phyloP scores from a whole-genome alignment of 176 grass and related monocot genomes.

The Juncus inflexus region DNA sequence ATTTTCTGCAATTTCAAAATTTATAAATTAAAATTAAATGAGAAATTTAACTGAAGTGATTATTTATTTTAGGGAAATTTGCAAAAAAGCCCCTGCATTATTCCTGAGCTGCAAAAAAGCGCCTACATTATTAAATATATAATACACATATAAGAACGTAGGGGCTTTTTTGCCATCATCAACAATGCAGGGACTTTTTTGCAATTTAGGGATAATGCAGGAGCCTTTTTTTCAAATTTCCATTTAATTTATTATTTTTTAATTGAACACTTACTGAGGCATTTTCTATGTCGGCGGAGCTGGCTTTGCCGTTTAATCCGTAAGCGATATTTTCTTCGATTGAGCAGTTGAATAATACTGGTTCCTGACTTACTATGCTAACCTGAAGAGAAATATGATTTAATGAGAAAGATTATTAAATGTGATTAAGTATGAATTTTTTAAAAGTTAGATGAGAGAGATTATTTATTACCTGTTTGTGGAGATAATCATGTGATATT shows the following conservation, averaged over 20 bases:
- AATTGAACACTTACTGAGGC: constrained; percentile 63
- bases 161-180: too few relatives aligned
- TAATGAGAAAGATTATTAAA: constrained; percentile 22
- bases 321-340: constrained; percentile 98
- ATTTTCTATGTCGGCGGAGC: constrained; percentile 59
- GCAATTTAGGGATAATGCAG: too few relatives aligned
- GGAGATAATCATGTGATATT: constrained; percentile 80
- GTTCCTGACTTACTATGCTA: constrained; percentile 99
- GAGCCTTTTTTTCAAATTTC: background rate
- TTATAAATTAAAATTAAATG: too few relatives aligned
- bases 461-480: constrained; percentile 62
- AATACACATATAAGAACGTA: too few relatives aligned
- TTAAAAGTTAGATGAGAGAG: constrained; percentile 4
- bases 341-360: constrained; percentile 86
- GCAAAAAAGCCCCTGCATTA: too few relatives aligned
- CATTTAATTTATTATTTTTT: constrained; percentile 15
- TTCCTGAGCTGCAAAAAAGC: too few relatives aligned
- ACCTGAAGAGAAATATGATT: constrained; percentile 42
- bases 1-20: too few relatives aligned
- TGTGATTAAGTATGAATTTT: constrained; percentile 6
- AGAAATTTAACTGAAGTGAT: too few relatives aligned
- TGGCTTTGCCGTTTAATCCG: constrained; percentile 57
- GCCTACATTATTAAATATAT: too few relatives aligned
- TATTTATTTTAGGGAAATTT: too few relatives aligned
- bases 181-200: too few relatives aligned